phyloP scores from a whole-genome alignment of 2,329 filamentous ascomycete species.

The Helicocarpus griseus region DNA sequence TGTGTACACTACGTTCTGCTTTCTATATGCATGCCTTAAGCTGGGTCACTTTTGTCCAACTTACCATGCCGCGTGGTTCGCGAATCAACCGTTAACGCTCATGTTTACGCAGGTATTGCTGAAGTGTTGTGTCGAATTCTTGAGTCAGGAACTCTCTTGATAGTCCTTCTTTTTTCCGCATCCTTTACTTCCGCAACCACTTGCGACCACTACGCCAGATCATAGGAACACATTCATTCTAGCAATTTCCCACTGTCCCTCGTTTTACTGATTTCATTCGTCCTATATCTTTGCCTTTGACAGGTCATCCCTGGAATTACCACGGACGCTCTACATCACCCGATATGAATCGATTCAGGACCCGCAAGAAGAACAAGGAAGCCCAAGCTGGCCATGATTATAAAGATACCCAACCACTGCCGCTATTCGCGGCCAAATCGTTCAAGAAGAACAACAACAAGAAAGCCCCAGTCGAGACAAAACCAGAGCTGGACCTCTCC shows the following conservation, averaged over 20 bases:
- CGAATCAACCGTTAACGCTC: neutral
- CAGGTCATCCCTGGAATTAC: neutral
- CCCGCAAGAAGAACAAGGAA: slow-evolving; percentile 29
- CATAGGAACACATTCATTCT: neutral
- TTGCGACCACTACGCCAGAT: neutral
- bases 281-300: neutral
- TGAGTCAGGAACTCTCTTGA: slow-evolving; percentile 3
- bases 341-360: slow-evolving; percentile 34
- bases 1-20: neutral
- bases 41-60: neutral
- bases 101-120: neutral
- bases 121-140: slow-evolving; percentile 1
- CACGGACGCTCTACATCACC: neutral
- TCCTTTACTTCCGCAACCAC: neutral
- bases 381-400: slow-evolving; percentile 29
- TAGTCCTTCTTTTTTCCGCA: neutral
- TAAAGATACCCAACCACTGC: slow-evolving; percentile 32
- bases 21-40: neutral
- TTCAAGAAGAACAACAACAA: slow-evolving; percentile 44
- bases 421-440: slow-evolving; percentile 26
- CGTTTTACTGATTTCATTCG: neutral
- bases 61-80: neutral
- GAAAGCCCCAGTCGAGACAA: slow-evolving; percentile 44
- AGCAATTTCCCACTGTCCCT: neutral
- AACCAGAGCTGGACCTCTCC: slow-evolving; percentile 58